A percentile compares a stretch with the other conserved stretches of the same genome.
Evolutionary conservation across 495 filamentous ascomycete species (phyloP).

Genomic region (Lasiosphaeris hirsuta): DNA sequence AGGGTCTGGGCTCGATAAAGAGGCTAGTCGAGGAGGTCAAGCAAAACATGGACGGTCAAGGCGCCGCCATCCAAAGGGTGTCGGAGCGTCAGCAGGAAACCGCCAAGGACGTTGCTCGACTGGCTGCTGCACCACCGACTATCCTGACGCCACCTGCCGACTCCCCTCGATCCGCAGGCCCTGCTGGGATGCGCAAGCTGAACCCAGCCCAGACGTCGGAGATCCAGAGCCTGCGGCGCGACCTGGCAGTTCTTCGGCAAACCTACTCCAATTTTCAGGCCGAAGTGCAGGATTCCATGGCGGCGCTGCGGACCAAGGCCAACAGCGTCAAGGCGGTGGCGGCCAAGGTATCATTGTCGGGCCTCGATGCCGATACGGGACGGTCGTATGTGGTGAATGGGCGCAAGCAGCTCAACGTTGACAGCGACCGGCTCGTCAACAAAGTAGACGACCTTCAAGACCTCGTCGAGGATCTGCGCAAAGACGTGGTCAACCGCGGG

Average conservation of each 20-base stretch:
- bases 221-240: constrained; percentile 78
- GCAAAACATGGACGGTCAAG: constrained; percentile 75
- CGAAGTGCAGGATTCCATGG: constrained; percentile 86
- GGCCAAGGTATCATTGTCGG: constrained; percentile 59
- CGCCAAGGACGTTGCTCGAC: constrained; percentile 82
- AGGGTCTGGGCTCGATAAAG: constrained; percentile 77
- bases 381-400: constrained; percentile 79
- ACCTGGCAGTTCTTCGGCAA: constrained; percentile 88
- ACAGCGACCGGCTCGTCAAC: constrained; percentile 82
- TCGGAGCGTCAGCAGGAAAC: constrained; percentile 88
- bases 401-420: constrained; percentile 76
- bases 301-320: constrained; percentile 73
- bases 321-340: constrained; percentile 72
- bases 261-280: constrained; percentile 88
- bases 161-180: constrained; percentile 27
- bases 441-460: constrained; percentile 96
- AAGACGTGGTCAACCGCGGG: constrained; percentile 91
- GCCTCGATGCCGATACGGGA: constrained; percentile 66
- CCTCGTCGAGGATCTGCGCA: constrained; percentile 91
- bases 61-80: constrained; percentile 75
- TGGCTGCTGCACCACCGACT: constrained; percentile 64
- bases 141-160: constrained; percentile 35
- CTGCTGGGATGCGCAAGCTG: constrained; percentile 31
- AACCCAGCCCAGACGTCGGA: constrained; percentile 60
- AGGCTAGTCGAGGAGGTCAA: constrained; percentile 77